Evolutionary conservation across 805 yeast species (phyloP).

Genomic region (Candida methanosorbosa): DNA sequence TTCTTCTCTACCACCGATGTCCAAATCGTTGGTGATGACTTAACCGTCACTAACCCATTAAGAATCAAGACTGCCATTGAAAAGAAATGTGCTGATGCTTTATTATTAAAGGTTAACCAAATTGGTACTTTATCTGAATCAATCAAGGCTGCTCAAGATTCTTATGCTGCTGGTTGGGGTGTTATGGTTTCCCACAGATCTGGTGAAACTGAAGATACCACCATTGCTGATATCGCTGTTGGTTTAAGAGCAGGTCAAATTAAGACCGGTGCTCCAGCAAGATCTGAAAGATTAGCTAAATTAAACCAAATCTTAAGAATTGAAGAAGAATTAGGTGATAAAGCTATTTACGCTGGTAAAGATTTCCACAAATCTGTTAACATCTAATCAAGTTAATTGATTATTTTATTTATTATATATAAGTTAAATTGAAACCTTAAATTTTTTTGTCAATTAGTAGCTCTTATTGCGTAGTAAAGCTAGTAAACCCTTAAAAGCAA

Average conservation of each 20-base stretch:
- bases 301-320: constrained; percentile 97
- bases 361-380: constrained; percentile 60
- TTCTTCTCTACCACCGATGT: constrained; percentile 68
- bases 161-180: constrained; percentile 97
- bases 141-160: constrained; percentile 92
- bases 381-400: too few species aligned
- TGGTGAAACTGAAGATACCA: constrained; percentile 99
- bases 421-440: too few species aligned
- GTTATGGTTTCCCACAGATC: constrained; percentile 99
- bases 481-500: too few species aligned
- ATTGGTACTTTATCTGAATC: constrained; percentile 96
- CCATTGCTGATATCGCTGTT: constrained; percentile 95
- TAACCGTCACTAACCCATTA: constrained; percentile 96
- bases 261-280: constrained; percentile 99
- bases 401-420: too few species aligned
- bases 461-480: too few species aligned
- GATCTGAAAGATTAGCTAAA: constrained; percentile 99
- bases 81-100: constrained; percentile 90
- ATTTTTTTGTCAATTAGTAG: too few species aligned
- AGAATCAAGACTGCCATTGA: constrained; percentile 95
- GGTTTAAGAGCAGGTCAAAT: constrained; percentile 98
- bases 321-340: constrained; percentile 97
- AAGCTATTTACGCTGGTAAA: constrained; percentile 92
- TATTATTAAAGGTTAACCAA: constrained; percentile 97
- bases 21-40: constrained; percentile 96